Conservation (phyloP, 257 asterid species). For the Solanum microdontum region DNA sequence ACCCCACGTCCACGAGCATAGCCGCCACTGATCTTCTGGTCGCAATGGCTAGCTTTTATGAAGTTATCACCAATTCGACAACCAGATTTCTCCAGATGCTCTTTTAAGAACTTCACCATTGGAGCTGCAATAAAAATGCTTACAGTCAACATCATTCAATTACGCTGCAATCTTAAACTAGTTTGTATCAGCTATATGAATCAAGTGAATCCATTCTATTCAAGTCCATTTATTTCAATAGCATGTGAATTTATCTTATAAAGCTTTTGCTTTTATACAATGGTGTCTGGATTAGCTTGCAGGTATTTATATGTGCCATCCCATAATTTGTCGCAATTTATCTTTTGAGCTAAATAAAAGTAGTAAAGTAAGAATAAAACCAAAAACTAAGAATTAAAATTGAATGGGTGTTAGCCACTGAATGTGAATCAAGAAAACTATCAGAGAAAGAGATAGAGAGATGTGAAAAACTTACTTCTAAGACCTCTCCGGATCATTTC, state of each 20-base stretch:
- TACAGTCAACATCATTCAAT: background rate
- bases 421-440: background rate
- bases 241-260: background rate
- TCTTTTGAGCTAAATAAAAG: background rate
- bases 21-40: background rate
- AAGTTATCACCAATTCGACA: slow-evolving; percentile 48
- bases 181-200: background rate
- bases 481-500: slow-evolving; percentile 54
- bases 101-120: slow-evolving; percentile 61
- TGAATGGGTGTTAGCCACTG: background rate
- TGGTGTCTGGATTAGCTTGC: background rate
- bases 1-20: background rate
- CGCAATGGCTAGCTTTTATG: slow-evolving; percentile 46
- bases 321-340: background rate
- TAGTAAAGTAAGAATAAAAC: slow-evolving; percentile 2
- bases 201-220: background rate
- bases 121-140: slow-evolving; percentile 40
- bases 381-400: background rate
- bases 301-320: background rate
- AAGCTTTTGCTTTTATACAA: background rate
- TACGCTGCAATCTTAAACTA: background rate
- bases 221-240: background rate
- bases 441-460: background rate
- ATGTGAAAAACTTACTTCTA: slow-evolving; percentile 27
- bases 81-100: slow-evolving; percentile 66